phyloP scores from a whole-genome alignment of 2,329 filamentous ascomycete genomes.

The Xylaria sp. region DNA sequence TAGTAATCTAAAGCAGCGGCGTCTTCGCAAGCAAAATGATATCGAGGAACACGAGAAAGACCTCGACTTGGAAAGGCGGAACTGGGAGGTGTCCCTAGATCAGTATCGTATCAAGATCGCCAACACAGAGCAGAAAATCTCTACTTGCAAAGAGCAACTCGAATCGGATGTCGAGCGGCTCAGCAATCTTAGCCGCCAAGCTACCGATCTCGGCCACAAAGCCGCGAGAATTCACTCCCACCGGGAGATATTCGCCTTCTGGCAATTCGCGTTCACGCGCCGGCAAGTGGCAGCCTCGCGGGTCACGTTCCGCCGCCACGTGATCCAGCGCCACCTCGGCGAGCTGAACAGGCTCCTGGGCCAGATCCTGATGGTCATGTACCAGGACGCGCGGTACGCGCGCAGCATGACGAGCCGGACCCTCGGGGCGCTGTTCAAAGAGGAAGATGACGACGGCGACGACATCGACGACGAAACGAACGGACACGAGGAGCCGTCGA shows the following conservation, averaged over 20 bases:
- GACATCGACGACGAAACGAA: not conserved
- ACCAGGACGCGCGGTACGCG: conserved; percentile 34
- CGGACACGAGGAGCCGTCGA: too few relatives aligned
- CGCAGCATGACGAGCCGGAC: conserved; percentile 30
- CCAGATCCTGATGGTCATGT: conserved; percentile 35
- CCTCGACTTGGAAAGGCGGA: not conserved
- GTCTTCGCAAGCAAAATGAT: conserved; percentile 3
- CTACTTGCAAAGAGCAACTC: conserved; percentile 16
- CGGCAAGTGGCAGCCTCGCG: conserved; percentile 13
- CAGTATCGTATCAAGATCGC: not conserved
- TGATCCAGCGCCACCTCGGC: conserved; percentile 32
- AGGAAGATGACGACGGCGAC: conserved; percentile 11
- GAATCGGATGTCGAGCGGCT: conserved; percentile 19
- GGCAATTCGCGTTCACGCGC: conserved; percentile 31
- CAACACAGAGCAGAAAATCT: conserved; percentile 20
- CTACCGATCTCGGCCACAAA: conserved; percentile 2
- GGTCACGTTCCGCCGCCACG: conserved; percentile 31
- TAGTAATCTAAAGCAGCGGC: conserved; percentile 1
- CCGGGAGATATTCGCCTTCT: conserved; percentile 33
- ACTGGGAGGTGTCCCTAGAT: not conserved
- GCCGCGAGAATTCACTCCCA: conserved; percentile 13
- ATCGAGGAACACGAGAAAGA: conserved; percentile 2
- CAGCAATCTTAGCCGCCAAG: conserved; percentile 1
- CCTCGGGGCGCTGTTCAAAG: conserved; percentile 28
- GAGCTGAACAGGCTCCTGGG: conserved; percentile 35